Evolutionary conservation across 2,329 filamentous ascomycete genomes (phyloP).

Genomic region (Diaporthe velutina): DNA sequence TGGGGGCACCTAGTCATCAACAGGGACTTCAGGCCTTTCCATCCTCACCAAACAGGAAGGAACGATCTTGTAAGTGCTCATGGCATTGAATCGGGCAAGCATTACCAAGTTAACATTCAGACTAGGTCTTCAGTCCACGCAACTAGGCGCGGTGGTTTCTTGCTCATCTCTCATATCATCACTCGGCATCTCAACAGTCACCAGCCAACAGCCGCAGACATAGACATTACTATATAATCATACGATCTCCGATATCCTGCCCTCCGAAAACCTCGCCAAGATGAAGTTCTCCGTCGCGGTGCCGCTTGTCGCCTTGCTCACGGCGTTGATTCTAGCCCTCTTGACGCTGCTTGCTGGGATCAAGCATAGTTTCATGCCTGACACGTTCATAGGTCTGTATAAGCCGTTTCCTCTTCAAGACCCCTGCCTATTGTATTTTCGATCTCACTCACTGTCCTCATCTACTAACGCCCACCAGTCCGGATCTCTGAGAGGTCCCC

Average conservation of each 20-base stretch:
- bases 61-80: no score
- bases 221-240: neutral
- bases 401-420: neutral
- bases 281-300: neutral
- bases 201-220: neutral
- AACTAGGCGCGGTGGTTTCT: neutral
- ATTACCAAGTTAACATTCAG: neutral
- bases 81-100: no score
- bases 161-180: neutral
- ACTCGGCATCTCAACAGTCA: neutral
- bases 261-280: neutral
- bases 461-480: neutral
- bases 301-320: neutral
- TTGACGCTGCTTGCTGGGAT: neutral
- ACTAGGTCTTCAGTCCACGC: neutral
- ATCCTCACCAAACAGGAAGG: no score
- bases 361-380: neutral
- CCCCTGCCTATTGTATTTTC: neutral
- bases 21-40: neutral
- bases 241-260: neutral
- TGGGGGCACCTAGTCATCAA: neutral
- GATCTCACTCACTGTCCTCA: neutral
- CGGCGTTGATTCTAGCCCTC: neutral
- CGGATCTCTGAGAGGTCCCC: neutral
- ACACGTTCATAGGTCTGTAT: neutral